Conservation (phyloP, 2,329 filamentous ascomycete genomes). For the Tolypocladium guangdongense region DNA sequence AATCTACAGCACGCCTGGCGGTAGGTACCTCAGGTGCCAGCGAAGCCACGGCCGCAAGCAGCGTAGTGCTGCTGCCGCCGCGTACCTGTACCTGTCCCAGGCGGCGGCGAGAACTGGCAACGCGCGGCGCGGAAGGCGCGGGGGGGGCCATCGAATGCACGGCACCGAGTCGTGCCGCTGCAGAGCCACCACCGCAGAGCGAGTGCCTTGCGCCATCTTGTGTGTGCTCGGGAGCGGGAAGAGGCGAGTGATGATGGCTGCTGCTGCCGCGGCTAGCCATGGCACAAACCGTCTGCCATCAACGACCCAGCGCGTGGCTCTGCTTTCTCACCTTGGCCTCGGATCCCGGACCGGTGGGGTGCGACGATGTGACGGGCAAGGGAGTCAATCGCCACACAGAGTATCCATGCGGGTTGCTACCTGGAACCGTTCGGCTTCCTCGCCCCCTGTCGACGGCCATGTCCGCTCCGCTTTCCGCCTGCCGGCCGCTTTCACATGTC, state of each 20-base stretch:
- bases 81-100: no score
- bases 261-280: not conserved
- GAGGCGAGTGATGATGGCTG: not conserved
- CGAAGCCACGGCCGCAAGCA: not conserved
- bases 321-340: not conserved
- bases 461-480: not conserved
- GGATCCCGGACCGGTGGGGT: not conserved
- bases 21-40: not conserved
- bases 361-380: not conserved
- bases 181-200: not conserved
- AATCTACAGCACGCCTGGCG: not conserved
- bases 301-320: not conserved
- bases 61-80: no score
- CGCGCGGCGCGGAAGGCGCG: not conserved
- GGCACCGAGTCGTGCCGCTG: not conserved
- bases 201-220: not conserved
- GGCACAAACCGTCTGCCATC: not conserved
- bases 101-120: not conserved
- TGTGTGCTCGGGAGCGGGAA: not conserved
- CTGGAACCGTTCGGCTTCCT: not conserved
- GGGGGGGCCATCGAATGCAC: not conserved
- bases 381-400: no score
- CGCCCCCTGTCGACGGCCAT: not conserved
- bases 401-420: no score
- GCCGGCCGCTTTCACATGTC: slow-evolving; percentile 23